Percentiles rank a stretch among this genome's conserved stretches.
Conservation (phyloP, 2,329 filamentous ascomycete species). For the Pyricularia sp. region DNA sequence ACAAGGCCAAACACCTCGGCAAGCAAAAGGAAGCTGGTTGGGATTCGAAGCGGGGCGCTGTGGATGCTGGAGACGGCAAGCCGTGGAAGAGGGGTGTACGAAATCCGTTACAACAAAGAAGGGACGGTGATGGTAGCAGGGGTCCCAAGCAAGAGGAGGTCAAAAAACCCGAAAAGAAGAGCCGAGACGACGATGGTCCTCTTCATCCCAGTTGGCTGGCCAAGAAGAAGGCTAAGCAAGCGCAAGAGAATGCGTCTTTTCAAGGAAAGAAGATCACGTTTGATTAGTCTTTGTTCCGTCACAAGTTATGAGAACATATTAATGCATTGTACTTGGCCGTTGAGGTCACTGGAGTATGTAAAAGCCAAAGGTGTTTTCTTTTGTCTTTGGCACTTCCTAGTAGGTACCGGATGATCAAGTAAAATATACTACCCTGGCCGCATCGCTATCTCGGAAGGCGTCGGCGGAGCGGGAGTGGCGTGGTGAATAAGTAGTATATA, state of each 20-base stretch:
- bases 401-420: too few species aligned
- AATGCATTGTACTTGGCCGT: neutral
- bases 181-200: slow-evolving; percentile 22
- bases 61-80: slow-evolving; percentile 28
- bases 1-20: slow-evolving; percentile 52
- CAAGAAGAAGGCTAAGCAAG: slow-evolving; percentile 47
- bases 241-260: slow-evolving; percentile 37
- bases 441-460: too few species aligned
- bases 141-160: slow-evolving; percentile 4
- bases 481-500: too few species aligned
- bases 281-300: slow-evolving; percentile 18
- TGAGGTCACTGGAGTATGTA: neutral
- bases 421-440: too few species aligned
- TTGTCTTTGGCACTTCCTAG: too few species aligned
- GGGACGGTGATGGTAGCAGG: slow-evolving; percentile 6
- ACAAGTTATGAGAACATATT: neutral
- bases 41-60: slow-evolving; percentile 44
- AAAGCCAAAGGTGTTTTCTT: neutral
- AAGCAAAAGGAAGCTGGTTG: slow-evolving; percentile 31
- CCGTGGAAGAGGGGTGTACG: slow-evolving; percentile 41
- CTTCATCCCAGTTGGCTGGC: slow-evolving; percentile 56
- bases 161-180: slow-evolving; percentile 10
- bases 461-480: too few species aligned
- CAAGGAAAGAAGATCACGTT: slow-evolving; percentile 46
- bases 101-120: slow-evolving; percentile 16